These are phyloP conservation scores for Plasmodium fragile DNA, from an alignment of 169 alveolate genomes.

Conservation along the genomic window DNA sequence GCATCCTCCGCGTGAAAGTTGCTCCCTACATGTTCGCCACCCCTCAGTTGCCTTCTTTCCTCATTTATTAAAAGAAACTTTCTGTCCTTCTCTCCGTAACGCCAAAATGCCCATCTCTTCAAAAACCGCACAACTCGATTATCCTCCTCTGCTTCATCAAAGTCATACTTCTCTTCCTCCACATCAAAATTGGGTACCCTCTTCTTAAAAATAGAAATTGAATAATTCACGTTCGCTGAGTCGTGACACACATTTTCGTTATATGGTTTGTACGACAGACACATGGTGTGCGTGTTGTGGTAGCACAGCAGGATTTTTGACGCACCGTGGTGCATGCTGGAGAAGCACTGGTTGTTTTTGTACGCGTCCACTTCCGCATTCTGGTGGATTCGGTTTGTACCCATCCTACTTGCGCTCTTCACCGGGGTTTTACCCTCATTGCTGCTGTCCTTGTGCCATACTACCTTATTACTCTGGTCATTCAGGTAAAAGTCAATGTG, in stretches of 20 bases:
- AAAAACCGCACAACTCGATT: background rate
- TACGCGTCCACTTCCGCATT: background rate
- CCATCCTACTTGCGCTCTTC: background rate
- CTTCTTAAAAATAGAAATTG: conserved; percentile 28
- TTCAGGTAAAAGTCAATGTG: conserved; percentile 4
- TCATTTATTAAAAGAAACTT: background rate
- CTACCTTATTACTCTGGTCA: background rate
- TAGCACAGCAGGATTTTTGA: conserved; percentile 52
- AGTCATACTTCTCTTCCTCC: background rate
- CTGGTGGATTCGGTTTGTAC: background rate
- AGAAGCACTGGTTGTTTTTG: background rate
- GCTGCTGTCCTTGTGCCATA: background rate
- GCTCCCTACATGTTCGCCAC: background rate
- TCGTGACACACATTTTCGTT: conserved; percentile 17
- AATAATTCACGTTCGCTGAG: conserved; percentile 16
- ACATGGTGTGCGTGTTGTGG: conserved; percentile 39
- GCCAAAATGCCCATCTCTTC: background rate
- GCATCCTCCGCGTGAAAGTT: background rate
- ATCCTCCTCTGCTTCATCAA: conserved; percentile 4
- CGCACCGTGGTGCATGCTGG: background rate
- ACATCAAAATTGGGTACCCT: conserved; percentile 17
- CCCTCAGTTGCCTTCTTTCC: background rate
- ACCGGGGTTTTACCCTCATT: background rate
- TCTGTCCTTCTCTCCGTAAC: background rate
- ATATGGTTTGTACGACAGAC: conserved; percentile 30